These are phyloP conservation scores for Auricularia sp. DNA, from an alignment of 768 basidiomycete genomes.

Conservation along the genomic window DNA sequence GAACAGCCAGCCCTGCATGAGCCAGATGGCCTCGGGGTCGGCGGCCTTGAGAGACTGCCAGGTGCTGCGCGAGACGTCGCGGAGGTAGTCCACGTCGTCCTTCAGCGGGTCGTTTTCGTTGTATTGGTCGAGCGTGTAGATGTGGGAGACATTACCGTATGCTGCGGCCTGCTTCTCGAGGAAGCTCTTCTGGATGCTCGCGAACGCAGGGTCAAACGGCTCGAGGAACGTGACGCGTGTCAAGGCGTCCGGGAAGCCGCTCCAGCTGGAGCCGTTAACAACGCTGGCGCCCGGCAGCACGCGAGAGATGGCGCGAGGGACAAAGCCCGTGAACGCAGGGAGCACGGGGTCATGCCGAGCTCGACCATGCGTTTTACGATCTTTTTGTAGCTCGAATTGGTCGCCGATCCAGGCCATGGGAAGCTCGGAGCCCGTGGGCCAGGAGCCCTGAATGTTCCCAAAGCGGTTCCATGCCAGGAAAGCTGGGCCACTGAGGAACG, in stretches of 20 bases:
- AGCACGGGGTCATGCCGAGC: slow-evolving; percentile 34
- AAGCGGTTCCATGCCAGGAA: slow-evolving; percentile 36
- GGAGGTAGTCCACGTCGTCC: slow-evolving; percentile 24
- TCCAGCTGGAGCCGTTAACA: slow-evolving; percentile 27
- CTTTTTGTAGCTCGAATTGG: slow-evolving; percentile 28
- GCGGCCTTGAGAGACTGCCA: slow-evolving; percentile 28
- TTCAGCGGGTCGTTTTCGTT: slow-evolving; percentile 33
- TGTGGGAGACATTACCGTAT: slow-evolving; percentile 30
- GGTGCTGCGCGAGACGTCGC: slow-evolving; percentile 24
- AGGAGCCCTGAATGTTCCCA: slow-evolving; percentile 34
- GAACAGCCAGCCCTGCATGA: slow-evolving; percentile 37
- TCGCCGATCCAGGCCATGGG: slow-evolving; percentile 30
- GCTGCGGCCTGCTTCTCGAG: slow-evolving; percentile 28
- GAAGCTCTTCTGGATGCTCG: slow-evolving; percentile 28
- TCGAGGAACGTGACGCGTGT: slow-evolving; percentile 33
- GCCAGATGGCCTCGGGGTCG: slow-evolving; percentile 32
- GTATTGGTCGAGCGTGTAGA: slow-evolving; percentile 38
- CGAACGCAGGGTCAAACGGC: slow-evolving; percentile 30
- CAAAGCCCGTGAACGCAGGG: slow-evolving; percentile 34
- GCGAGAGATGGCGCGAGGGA: slow-evolving; percentile 23
- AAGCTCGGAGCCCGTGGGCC: slow-evolving; percentile 22
- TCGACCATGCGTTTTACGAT: slow-evolving; percentile 30
- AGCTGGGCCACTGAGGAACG: slow-evolving; percentile 30
- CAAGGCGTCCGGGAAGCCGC: slow-evolving; percentile 21
- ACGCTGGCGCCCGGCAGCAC: slow-evolving; percentile 28